Base-by-base conservation (phyloP, 169 alveolate species). In the Plasmodium chabaudi region DNA sequence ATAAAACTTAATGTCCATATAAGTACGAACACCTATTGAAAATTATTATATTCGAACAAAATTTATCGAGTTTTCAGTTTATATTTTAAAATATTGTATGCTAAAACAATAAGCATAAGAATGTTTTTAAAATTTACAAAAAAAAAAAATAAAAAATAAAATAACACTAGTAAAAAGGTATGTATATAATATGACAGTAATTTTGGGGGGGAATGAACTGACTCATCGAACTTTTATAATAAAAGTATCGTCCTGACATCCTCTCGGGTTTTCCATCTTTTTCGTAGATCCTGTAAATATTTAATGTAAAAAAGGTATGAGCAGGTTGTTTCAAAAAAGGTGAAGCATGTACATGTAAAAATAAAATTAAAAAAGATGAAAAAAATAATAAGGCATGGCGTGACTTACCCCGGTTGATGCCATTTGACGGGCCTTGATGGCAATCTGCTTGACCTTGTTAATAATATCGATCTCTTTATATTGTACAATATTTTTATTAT, bases 241-340 rank as follows among this genome's bases (percentile, higher is more conserved):
- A 79, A 47, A 46, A 79, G 79, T 0, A 79, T 79, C 47, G 46
- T 79, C 39, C 34, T 47, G n/a, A 79, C 89, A 39, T 79, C 89
- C 1, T 53, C 89, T 55, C 74, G 17, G 55, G 89, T 65, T 55
- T 79, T 79, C 89, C 89, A 79, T n/a, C 89, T 17, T 47, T 47
- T 79, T 44, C 89, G 23, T 53, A 79, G 47, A n/a, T 79, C 89
- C 89, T 79, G 21, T 5, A 79, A 70, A 34, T 34, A 34, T 34
- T 34, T 34, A 34, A 34, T 34, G 6, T 34, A 34, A 34, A 34
- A 34, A 34, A 3, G 1, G 42, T 34, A 34, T 34, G 4, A 34
- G 0, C 42, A 34, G 0, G 42, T 34, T 34, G 42, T 34, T 34
- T 34, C 42, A 5, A 34, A 34, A 34, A 34, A 34, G 7, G 42